Evolutionary conservation across 805 yeast species (phyloP).

Genomic region (Zygosaccharomyces gambellarensis): DNA sequence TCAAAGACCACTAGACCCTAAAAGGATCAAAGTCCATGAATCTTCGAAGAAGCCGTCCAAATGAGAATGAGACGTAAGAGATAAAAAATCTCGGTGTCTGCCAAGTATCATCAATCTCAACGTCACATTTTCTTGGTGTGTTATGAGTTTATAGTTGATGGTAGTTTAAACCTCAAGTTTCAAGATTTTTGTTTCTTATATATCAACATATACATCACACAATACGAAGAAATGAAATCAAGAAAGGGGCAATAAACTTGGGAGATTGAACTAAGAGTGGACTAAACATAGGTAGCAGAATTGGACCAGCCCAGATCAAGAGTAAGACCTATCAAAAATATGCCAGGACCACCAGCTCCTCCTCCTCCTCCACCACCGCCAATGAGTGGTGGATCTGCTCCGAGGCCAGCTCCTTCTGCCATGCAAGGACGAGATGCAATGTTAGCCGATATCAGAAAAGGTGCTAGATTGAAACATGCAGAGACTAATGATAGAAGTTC

Average conservation of each 20-base stretch:
- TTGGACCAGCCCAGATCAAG: neutral
- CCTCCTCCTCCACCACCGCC: conserved; percentile 60
- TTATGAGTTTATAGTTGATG: too few species aligned
- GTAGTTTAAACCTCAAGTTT: too few species aligned
- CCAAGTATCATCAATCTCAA: neutral
- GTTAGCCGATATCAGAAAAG: conserved; percentile 79
- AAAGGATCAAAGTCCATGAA: conserved; percentile 33
- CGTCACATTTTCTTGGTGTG: neutral
- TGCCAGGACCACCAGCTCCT: conserved; percentile 42
- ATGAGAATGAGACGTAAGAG: neutral
- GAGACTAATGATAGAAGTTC: conserved; percentile 63
- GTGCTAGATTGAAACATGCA: conserved; percentile 55
- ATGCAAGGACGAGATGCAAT: conserved; percentile 49
- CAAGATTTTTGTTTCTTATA: neutral
- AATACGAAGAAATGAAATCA: neutral
- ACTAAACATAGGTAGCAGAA: too few species aligned
- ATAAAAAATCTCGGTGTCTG: neutral
- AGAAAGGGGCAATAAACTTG: conserved; percentile 1
- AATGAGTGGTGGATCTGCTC: conserved; percentile 30
- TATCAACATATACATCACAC: neutral
- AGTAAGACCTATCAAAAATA: neutral
- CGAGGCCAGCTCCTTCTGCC: conserved; percentile 31
- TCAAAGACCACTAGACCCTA: conserved; percentile 36
- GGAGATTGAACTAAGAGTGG: neutral
- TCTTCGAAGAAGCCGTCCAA: conserved; percentile 44